Conservation (phyloP, 164 flowering plant genomes). For the Tetrastigma voinierianum region DNA sequence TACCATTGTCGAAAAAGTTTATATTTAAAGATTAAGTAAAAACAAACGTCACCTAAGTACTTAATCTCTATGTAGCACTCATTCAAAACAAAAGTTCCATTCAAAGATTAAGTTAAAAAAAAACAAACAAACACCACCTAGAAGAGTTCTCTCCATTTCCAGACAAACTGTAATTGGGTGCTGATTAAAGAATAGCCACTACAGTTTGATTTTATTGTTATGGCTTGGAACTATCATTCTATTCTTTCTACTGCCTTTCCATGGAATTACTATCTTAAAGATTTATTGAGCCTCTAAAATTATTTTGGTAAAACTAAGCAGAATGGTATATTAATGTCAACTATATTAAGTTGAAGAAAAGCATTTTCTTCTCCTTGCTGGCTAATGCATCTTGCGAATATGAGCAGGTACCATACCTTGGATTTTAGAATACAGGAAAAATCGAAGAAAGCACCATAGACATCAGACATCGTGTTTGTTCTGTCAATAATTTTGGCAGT, state of each 20-base stretch:
- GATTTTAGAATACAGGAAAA: conserved; percentile 72
- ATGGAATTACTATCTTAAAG: not conserved
- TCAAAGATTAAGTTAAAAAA: no score
- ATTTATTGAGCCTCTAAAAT: not conserved
- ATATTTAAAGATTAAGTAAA: no score
- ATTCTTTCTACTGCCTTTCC: not conserved
- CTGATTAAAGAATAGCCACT: not conserved
- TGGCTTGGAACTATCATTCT: not conserved
- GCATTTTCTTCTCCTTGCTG: not conserved
- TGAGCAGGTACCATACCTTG: conserved; percentile 53
- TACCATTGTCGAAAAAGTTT: no score
- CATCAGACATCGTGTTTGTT: conserved; percentile 77
- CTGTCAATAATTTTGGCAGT: conserved; percentile 82
- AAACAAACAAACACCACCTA: no score
- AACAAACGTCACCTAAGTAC: no score
- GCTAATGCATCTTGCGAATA: not conserved
- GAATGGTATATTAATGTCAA: not conserved
- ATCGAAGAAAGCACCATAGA: conserved; percentile 86
- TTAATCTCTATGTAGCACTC: no score
- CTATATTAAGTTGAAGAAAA: not conserved
- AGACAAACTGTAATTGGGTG: not conserved
- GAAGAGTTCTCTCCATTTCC: not conserved
- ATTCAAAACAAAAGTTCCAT: no score
- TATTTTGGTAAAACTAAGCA: not conserved
- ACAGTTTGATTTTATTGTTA: not conserved